Evolutionary conservation across 768 basidiomycete species (phyloP).

Genomic region (Chalciporus piperatus): DNA sequence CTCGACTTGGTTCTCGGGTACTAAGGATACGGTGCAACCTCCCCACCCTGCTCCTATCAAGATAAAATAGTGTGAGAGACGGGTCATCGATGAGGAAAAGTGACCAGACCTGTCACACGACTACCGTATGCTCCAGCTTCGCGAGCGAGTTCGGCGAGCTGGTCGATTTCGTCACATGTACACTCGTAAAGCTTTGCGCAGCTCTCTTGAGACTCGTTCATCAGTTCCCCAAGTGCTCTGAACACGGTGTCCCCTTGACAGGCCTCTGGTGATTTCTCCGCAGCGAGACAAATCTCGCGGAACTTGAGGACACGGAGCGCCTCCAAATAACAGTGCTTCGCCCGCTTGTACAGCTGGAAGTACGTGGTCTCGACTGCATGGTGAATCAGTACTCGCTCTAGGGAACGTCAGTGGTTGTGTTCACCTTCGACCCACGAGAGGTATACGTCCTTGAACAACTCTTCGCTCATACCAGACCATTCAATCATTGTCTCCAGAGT

Average conservation of each 20-base stretch:
- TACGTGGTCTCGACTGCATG: constrained; percentile 63
- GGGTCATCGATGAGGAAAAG: neutral
- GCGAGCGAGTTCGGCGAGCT: constrained; percentile 60
- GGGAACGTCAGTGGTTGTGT: constrained; percentile 15
- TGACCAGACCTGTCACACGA: constrained; percentile 68
- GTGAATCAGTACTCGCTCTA: neutral
- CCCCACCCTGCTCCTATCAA: constrained; percentile 83
- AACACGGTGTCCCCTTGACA: constrained; percentile 33
- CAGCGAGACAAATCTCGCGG: constrained; percentile 59
- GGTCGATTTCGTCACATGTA: constrained; percentile 76
- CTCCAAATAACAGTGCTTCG: constrained; percentile 79
- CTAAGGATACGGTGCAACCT: constrained; percentile 82
- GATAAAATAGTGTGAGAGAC: neutral
- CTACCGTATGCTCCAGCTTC: constrained; percentile 77
- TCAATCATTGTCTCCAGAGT: constrained; percentile 73
- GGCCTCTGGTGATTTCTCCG: constrained; percentile 23
- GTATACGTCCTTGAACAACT: constrained; percentile 63
- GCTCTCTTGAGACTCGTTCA: constrained; percentile 76
- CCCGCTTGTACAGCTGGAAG: constrained; percentile 82
- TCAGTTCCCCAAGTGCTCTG: constrained; percentile 58
- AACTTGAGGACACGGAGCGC: constrained; percentile 79
- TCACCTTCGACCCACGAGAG: constrained; percentile 78
- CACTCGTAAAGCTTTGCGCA: constrained; percentile 73
- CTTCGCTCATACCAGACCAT: constrained; percentile 54
- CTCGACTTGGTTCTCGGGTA: constrained; percentile 59